Evolutionary conservation across 2,329 filamentous ascomycete genomes (phyloP), one percentile per base, ranked within the genome.

Genomic region (Xylariomycetidae sp.): DNA sequence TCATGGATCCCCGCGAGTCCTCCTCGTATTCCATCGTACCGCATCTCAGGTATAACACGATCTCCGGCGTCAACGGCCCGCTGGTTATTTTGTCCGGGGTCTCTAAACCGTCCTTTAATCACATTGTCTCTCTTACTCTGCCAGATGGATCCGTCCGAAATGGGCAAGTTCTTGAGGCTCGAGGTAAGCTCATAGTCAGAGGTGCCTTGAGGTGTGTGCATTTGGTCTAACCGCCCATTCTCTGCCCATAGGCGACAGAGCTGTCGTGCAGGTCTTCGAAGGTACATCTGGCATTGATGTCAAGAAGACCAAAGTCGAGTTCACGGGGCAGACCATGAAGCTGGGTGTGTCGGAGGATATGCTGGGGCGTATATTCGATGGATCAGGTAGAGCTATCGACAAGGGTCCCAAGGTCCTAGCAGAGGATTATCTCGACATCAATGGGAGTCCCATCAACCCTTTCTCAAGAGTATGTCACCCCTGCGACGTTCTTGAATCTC

Each of bases 311-410:
- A 94, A 85, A 75, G 90, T 98, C 63, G 87, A 98, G 63, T 97
- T 98, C 65, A 94, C 86, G 19, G 92, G 92, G 41, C 79, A 96
- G 70, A 97, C 87, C 70, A 72, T 98, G 71, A 97, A 97, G 78
- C 85, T 98, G 33, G 92, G 92, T 65, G 92, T 98, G 40, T 97
- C 92, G 33, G 94, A 98, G 70, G 92, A 98, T 72, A 98, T 98
- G 92, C 69, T 98, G 67, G 92, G 92, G 48, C 90, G 94, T 71
- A 88, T 97, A 64, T 98, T 98, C 61, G 89, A 98, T 70, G 92
- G 92, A 56, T 97, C 92, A 41, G 92, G 92, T 59, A 85, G 90
- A 64, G 86, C 94, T 51, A 98, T 98, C 63, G 92, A 98, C 70
- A 98, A 97, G 72, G 92, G 94, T 34, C 92, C 92, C 42, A 97